Base-by-base conservation (phyloP, 805 yeast genomes). In the Candida argentea region DNA sequence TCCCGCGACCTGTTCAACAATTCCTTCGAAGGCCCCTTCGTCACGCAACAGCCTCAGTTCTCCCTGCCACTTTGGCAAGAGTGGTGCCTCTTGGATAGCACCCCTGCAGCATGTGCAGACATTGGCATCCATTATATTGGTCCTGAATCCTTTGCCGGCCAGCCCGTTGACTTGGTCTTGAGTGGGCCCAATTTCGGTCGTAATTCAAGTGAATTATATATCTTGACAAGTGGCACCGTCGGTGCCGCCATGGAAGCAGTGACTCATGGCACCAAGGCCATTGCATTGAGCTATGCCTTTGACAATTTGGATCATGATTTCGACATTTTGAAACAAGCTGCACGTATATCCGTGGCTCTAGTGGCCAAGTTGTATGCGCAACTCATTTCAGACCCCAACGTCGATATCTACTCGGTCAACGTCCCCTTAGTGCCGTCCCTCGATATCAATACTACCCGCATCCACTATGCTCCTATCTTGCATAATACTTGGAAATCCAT, bases 221-320 rank as follows among this genome's bases (percentile, higher is more conserved):
- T 86, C 31, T 67, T 91, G 43, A 75, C 95, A 4, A 78, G 93
- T 40, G 98, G 98, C 9, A 91, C 98, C 2, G 78, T 91, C 11
- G 98, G 98, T 15, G 97, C 95, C 3, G 91, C 96, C 1, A 71
- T 87, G 85, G 98, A 91, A 56, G 93, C 87, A 2, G 82, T 80
- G 2, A 70, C 87, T 23, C 72, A 67, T 31, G 78, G 76, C 0
- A 71, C 74, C 17, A 76, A 65, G 39, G 61, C 95, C 4, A 66
- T 91, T 37, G 96, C 94, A 2, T 44, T 91, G 19, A 81, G 94
- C 20, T 89, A 74, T 64, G 91, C 94, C n/a, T 91, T 79, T 46
- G 72, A 67, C 30, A 51, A 60, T 16, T 55, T 67, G 25, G 51
- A 58, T 12, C 76, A 76, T 34, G 64, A 68, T 32, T 57, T 62